A percentile compares a stretch with the other conserved stretches of the same genome.
Conservation (phyloP, 2,329 filamentous ascomycete species). For the Diaporthe batatas region DNA sequence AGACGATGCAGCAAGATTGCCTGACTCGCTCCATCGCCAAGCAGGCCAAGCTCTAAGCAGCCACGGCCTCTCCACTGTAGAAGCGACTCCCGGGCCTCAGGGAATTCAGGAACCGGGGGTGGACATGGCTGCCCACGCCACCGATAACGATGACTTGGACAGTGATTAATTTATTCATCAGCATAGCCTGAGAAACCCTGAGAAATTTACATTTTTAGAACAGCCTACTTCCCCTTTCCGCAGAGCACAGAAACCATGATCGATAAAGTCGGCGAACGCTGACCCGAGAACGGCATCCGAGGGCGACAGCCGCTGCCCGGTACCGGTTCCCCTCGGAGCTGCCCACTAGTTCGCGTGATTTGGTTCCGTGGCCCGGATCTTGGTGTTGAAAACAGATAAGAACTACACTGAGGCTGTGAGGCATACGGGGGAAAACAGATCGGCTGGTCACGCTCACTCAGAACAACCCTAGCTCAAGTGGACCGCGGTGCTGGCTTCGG, state of each 20-base stretch:
- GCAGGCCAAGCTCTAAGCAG: slow-evolving; percentile 16
- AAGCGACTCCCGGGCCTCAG: slow-evolving; percentile 15
- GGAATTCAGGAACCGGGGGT: neutral
- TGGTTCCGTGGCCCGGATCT: neutral
- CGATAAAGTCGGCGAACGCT: neutral
- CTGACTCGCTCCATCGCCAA: slow-evolving; percentile 27
- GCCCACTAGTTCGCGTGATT: neutral
- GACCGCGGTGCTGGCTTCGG: neutral
- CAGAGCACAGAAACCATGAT: neutral
- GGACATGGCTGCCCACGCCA: slow-evolving; percentile 13
- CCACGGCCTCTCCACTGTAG: slow-evolving; percentile 1
- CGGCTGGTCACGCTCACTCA: neutral
- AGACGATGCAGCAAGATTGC: slow-evolving; percentile 27
- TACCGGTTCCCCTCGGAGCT: neutral
- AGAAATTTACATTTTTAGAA: neutral
- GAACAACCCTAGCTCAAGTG: no score
- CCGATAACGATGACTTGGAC: slow-evolving; percentile 8
- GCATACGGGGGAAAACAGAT: neutral
- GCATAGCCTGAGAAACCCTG: neutral
- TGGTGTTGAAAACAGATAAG: neutral
- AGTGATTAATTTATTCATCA: slow-evolving; percentile 4
- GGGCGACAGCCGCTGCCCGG: slow-evolving; percentile 17
- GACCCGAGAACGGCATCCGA: slow-evolving; percentile 13
- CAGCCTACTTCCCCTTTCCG: neutral
- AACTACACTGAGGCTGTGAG: neutral